phyloP scores from a whole-genome alignment of 1,284 basidiomycete species.

The Puccinia hordei region DNA sequence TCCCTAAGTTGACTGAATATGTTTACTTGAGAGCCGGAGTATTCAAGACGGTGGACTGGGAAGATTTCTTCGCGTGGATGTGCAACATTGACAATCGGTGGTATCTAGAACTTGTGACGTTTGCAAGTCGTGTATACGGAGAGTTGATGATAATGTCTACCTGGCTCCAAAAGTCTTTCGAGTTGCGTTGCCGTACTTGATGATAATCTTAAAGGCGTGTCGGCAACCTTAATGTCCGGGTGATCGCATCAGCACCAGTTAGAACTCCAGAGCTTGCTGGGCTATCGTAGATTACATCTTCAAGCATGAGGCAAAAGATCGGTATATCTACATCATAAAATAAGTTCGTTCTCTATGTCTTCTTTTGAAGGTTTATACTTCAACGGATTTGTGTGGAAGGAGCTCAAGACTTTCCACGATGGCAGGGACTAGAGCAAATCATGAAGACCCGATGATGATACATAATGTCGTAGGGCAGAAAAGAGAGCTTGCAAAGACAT shows the following conservation, averaged over 20 bases:
- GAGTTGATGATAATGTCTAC: too few species aligned
- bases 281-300: slow-evolving; percentile 10
- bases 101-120: too few species aligned
- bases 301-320: neutral
- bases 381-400: neutral
- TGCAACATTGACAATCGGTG: too few species aligned
- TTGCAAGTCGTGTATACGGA: too few species aligned
- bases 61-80: too few species aligned
- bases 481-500: too few species aligned
- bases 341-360: neutral
- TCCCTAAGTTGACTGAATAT: too few species aligned
- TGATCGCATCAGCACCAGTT: slow-evolving; percentile 11
- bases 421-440: neutral
- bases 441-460: neutral
- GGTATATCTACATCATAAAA: neutral
- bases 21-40: too few species aligned
- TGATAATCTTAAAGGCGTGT: too few species aligned
- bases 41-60: too few species aligned
- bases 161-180: too few species aligned
- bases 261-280: slow-evolving; percentile 27
- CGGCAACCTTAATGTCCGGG: neutral
- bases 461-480: neutral
- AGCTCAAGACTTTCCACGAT: neutral
- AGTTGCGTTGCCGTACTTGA: too few species aligned
- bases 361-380: neutral